Conservation (phyloP, 306 rosid genomes). For the Macrotyloma uniflorum region DNA sequence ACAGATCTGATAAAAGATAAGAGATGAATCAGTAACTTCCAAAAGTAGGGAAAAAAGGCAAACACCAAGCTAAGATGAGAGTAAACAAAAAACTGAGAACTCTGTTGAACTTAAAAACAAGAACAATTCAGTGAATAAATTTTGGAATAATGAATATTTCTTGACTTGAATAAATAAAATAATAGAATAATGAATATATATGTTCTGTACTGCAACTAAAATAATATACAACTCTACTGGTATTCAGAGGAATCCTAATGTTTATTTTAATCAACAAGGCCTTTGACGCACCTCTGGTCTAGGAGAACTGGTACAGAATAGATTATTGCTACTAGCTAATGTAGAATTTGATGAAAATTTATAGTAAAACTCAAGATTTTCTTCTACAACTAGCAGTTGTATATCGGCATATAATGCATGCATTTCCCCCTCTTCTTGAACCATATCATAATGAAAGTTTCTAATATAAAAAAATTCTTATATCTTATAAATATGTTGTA, state of each 20-base stretch:
- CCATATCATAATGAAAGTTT: not conserved
- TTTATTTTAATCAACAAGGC: slow-evolving; percentile 6
- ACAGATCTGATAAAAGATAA: slow-evolving; percentile 65
- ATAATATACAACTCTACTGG: not conserved
- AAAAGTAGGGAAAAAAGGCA: slow-evolving; percentile 9
- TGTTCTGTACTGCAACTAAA: slow-evolving; percentile 9
- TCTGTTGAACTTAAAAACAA: slow-evolving; percentile 17
- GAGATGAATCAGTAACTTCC: slow-evolving; percentile 25
- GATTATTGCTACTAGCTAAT: slow-evolving; percentile 9
- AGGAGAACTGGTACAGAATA: slow-evolving; percentile 11
- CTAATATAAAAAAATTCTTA: not conserved
- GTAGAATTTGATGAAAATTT: not conserved
- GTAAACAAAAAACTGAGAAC: slow-evolving; percentile 1
- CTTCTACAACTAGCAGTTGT: not conserved
- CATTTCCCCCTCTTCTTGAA: not conserved
- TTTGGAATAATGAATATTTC: slow-evolving; percentile 5
- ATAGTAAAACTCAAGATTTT: not conserved
- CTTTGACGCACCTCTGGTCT: not conserved
- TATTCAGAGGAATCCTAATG: not conserved
- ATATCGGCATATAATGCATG: not conserved
- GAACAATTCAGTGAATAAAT: slow-evolving; percentile 24
- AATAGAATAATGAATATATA: not conserved
- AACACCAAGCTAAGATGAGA: slow-evolving; percentile 6
- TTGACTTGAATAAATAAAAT: not conserved
- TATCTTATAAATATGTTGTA: not conserved